phyloP scores from a whole-genome alignment of 345 rosid genomes.

The Rhodomyrtus tomentosa region DNA sequence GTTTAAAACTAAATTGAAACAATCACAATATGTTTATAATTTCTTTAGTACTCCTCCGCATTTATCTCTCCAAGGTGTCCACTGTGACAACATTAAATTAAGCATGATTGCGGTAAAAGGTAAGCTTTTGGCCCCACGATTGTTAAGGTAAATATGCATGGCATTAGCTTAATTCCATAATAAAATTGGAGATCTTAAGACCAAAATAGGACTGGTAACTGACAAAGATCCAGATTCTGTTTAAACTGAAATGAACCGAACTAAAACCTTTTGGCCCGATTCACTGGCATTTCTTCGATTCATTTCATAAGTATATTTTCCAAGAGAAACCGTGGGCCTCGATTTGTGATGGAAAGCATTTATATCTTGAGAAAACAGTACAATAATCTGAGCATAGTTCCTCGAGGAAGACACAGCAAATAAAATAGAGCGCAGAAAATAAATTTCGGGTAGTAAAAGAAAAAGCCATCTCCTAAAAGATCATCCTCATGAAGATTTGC shows the following conservation, averaged over 20 bases:
- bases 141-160: not conserved
- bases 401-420: not conserved
- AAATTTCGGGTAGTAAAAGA: not conserved
- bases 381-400: not conserved
- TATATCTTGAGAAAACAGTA: not conserved
- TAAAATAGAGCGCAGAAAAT: not conserved
- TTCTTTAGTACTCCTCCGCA: too few relatives aligned
- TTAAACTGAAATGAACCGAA: not conserved
- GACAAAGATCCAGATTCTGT: not conserved
- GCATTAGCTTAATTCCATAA: not conserved
- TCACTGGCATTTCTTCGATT: not conserved
- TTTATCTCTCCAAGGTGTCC: not conserved
- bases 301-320: not conserved
- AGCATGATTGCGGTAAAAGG: not conserved
- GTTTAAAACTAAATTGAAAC: too few relatives aligned
- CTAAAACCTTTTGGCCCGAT: not conserved
- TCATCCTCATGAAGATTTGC: not conserved
- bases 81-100: not conserved
- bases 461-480: not conserved
- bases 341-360: not conserved
- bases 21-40: rapidly evolving
- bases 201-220: not conserved
- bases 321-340: not conserved
- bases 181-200: not conserved
- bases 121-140: not conserved